Evolutionary conservation across 176 grass and related monocot species (phyloP).

Genomic region (Rhynchospora breviuscula): DNA sequence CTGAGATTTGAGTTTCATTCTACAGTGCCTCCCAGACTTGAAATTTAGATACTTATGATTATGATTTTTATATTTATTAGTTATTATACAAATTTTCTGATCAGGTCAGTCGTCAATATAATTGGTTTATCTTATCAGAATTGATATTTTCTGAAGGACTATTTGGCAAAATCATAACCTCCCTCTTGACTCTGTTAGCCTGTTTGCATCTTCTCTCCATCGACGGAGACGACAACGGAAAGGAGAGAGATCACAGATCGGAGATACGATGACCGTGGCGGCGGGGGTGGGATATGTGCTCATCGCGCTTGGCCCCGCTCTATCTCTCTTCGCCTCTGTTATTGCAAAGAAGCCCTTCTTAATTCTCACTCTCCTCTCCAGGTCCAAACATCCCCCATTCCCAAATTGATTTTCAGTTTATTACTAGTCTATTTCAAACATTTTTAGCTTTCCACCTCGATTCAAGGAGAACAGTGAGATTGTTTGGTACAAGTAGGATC

Average conservation of each 20-base stretch:
- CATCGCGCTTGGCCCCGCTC: constrained; percentile 74
- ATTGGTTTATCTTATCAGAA: too few species aligned
- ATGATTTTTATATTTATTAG: too few species aligned
- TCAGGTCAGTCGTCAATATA: too few species aligned
- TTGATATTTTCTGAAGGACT: constrained; percentile 2
- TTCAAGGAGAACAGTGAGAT: neutral
- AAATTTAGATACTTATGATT: too few species aligned
- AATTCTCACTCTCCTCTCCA: constrained; percentile 86
- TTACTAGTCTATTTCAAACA: neutral
- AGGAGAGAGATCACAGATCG: neutral
- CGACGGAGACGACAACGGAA: neutral
- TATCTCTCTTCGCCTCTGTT: constrained; percentile 76
- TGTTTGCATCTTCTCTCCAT: neutral
- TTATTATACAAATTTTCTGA: too few species aligned
- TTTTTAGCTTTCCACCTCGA: neutral
- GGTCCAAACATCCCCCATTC: constrained; percentile 30
- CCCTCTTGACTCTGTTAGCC: neutral
- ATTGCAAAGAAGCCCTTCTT: constrained; percentile 86
- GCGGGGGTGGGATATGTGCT: constrained; percentile 78
- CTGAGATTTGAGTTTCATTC: too few species aligned
- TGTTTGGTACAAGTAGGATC: neutral
- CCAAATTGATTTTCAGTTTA: neutral
- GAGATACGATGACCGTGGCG: constrained; percentile 63
- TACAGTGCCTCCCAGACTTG: too few species aligned
- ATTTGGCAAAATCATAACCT: neutral